These are phyloP conservation scores for Cenchrus purpureus DNA, from an alignment of 176 grass and related monocot genomes.

Conservation along the genomic window DNA sequence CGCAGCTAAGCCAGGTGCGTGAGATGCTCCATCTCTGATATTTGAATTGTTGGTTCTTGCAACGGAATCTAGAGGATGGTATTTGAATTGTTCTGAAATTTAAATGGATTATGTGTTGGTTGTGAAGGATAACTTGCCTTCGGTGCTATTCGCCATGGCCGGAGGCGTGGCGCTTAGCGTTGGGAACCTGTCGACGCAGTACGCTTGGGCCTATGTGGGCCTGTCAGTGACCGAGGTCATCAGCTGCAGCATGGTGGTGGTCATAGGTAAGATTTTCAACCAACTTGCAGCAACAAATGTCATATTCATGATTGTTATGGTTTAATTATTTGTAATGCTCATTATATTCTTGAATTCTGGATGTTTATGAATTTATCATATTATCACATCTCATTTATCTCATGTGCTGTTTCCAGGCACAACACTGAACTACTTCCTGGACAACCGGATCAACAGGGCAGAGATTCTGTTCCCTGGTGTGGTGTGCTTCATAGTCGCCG, in stretches of 20 bases:
- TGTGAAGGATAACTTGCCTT: conserved; percentile 72
- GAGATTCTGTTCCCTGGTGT: conserved; percentile 81
- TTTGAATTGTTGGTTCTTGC: no score
- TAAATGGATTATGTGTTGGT: background rate
- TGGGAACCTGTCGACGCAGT: conserved; percentile 76
- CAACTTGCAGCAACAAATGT: no score
- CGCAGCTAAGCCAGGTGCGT: conserved; percentile 64
- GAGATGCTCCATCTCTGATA: no score
- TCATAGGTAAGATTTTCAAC: conserved; percentile 45
- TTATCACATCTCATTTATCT: background rate
- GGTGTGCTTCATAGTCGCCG: conserved; percentile 74
- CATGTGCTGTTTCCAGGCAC: conserved; percentile 45
- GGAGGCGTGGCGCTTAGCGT: conserved; percentile 69
- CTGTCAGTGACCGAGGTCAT: conserved; percentile 79
- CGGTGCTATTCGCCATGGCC: conserved; percentile 68
- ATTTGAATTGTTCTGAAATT: background rate
- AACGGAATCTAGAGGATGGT: no score
- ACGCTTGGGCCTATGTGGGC: conserved; percentile 79
- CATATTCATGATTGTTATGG: no score
- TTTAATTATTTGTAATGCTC: background rate
- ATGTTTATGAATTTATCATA: no score
- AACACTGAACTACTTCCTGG: conserved; percentile 80
- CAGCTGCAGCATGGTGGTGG: conserved; percentile 71
- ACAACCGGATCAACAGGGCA: conserved; percentile 71
- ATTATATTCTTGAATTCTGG: no score